phyloP scores from a whole-genome alignment of 2,329 filamentous ascomycete species.

The Cladophialophora chaetospira region DNA sequence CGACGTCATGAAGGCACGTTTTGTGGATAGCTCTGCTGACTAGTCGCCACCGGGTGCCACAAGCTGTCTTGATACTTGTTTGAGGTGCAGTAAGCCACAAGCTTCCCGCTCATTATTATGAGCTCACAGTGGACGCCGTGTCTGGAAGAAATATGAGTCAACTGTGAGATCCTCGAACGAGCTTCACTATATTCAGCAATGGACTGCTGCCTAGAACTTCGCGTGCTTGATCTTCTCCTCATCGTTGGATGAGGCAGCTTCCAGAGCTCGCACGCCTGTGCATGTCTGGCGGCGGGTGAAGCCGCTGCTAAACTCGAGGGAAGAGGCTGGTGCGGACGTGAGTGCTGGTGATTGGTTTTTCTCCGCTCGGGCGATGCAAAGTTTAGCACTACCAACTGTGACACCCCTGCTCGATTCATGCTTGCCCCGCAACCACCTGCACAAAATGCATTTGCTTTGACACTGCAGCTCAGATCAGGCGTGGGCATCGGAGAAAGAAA shows the following conservation, averaged over 20 bases:
- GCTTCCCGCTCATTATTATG: no score
- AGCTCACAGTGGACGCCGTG: background rate
- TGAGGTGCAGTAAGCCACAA: no score
- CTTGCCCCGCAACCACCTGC: constrained; percentile 5
- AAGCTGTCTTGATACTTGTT: background rate
- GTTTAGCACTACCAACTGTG: background rate
- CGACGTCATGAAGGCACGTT: constrained; percentile 24
- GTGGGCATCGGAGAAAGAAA: background rate
- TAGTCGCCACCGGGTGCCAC: background rate
- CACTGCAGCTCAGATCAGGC: background rate
- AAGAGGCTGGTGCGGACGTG: constrained; percentile 5
- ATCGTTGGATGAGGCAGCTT: constrained; percentile 9
- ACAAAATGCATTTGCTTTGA: background rate
- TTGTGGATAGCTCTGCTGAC: constrained; percentile 15
- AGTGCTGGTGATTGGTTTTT: background rate
- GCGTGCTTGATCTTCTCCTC: constrained; percentile 12
- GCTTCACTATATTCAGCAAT: background rate
- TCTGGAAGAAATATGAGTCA: no score
- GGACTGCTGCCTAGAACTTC: background rate
- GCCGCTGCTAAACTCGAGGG: constrained; percentile 8
- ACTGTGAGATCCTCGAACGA: no score
- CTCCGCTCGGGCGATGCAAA: background rate
- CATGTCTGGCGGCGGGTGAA: constrained; percentile 3
- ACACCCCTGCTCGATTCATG: constrained; percentile 2
- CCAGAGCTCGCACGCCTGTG: background rate